Base-by-base conservation (phyloP, 2,329 filamentous ascomycete species). In the Monilinia fructicola region DNA sequence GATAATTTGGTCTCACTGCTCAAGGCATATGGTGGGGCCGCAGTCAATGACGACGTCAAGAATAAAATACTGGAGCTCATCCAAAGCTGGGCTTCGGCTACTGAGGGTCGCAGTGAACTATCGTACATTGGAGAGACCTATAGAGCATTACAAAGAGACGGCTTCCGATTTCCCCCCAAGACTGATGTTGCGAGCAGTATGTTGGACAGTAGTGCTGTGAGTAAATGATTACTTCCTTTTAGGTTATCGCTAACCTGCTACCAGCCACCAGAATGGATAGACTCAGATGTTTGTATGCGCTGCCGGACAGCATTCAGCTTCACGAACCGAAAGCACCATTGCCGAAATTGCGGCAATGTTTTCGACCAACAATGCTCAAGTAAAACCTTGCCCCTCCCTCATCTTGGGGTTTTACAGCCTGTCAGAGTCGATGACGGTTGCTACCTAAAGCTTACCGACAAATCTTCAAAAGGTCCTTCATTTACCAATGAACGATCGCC, bases 231-330 rank as follows among this genome's bases (percentile, higher is more conserved):
- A 9, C 23, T 48, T 56, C 23, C 14, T 6, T 6, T 1, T 61
- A n/a, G 2, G 26, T 11, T 61, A 54, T 54, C 56, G 44, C 54
- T 72, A 31, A 69, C 54, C 31, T 44, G 4, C 31, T 67, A 48
- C 65, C 73, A 96, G 89, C 95, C 95, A 12, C 95, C 95, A 0
- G 95, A 99, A 79, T 99, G 95, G 95, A 88, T 89, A 61, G 95
- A 99, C 79, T 97, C 94, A 14, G 95, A 99, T 74, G 94, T 99
- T 42, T 99, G 95, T 78, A 97, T 99, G 93, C 90, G 95, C 76
- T 99, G 95, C 78, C 88, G 95, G 72, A 97, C 94, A 16, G 81
- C 92, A 23, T 99, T 99, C 74, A 97, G 92, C 58, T 97, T 99
- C 76, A 99, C 94, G 66, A 99, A 99, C 78, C 89, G 95, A 75